Evolutionary conservation across 2,329 filamentous ascomycete species (phyloP).

Genomic region (Kalmusia sp.): DNA sequence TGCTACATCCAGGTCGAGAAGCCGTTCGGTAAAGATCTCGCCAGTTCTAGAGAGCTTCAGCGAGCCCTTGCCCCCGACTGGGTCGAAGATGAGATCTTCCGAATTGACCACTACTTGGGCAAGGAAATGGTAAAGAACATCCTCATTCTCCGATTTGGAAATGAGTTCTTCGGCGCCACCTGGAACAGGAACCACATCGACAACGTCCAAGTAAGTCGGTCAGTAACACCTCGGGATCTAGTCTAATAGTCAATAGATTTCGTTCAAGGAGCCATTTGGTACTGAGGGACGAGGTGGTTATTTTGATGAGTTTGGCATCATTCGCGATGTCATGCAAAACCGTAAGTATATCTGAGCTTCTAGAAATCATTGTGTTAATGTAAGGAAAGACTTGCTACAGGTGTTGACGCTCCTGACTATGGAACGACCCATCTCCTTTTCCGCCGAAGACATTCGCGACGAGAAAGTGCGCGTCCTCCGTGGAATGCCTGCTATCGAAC

Average conservation of each 20-base stretch:
- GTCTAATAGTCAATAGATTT: slow-evolving; percentile 66
- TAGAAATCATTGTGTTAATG: background rate
- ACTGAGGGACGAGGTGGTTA: slow-evolving; percentile 98
- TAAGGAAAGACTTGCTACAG: slow-evolving; percentile 77
- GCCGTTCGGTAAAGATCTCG: slow-evolving; percentile 96
- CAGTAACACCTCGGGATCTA: background rate
- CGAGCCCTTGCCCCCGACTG: slow-evolving; percentile 95
- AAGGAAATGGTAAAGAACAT: slow-evolving; percentile 99
- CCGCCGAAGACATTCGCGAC: slow-evolving; percentile 95
- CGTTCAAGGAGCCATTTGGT: slow-evolving; percentile 99
- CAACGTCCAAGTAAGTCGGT: slow-evolving; percentile 76
- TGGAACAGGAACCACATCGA: slow-evolving; percentile 99
- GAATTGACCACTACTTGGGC: slow-evolving; percentile 98
- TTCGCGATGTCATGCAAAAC: slow-evolving; percentile 99
- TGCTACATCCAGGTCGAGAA: slow-evolving; percentile 80
- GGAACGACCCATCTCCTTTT: slow-evolving; percentile 98
- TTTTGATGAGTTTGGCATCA: slow-evolving; percentile 99
- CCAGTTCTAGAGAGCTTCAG: slow-evolving; percentile 91
- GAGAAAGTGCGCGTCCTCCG: slow-evolving; percentile 97
- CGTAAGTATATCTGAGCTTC: slow-evolving; percentile 54
- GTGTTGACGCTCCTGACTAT: slow-evolving; percentile 95
- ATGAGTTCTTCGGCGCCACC: slow-evolving; percentile 97
- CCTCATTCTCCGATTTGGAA: slow-evolving; percentile 95
- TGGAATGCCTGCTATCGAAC: slow-evolving; percentile 91
- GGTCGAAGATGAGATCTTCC: slow-evolving; percentile 98